Conservation (phyloP, 768 basidiomycete species). For the Suillus discolor region DNA sequence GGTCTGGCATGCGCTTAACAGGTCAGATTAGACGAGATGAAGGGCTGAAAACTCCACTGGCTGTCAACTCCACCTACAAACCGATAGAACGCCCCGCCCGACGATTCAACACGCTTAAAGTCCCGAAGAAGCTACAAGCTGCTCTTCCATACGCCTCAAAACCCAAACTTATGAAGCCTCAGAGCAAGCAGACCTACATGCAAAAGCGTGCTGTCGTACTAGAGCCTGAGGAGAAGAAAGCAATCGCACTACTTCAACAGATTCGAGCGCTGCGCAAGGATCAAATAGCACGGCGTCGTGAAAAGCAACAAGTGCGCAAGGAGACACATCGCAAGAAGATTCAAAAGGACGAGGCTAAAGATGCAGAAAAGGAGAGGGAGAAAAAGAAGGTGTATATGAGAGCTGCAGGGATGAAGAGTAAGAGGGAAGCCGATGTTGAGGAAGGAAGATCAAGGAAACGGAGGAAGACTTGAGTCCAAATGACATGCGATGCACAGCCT, state of each 20-base stretch:
- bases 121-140: constrained; percentile 90
- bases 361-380: constrained; percentile 71
- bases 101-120: constrained; percentile 87
- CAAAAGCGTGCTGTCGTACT: constrained; percentile 94
- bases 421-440: constrained; percentile 61
- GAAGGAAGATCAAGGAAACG: constrained; percentile 61
- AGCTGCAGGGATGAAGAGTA: constrained; percentile 67
- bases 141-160: constrained; percentile 92
- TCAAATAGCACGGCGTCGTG: constrained; percentile 73
- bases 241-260: constrained; percentile 89
- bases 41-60: constrained; percentile 76
- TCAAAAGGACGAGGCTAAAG: constrained; percentile 66
- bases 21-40: constrained; percentile 90
- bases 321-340: constrained; percentile 69
- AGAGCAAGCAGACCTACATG: constrained; percentile 79
- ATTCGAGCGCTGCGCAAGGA: constrained; percentile 91
- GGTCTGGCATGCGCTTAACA: constrained; percentile 96
- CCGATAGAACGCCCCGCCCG: constrained; percentile 75
- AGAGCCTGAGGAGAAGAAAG: constrained; percentile 94
- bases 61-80: constrained; percentile 89
- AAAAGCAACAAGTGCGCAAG: constrained; percentile 84
- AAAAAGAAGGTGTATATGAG: constrained; percentile 79
- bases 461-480: constrained; percentile 39
- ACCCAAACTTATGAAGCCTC: constrained; percentile 79
- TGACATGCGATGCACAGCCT: neutral